Evolutionary conservation across 768 basidiomycete species (phyloP).

Genomic region (Suillus brevipes): DNA sequence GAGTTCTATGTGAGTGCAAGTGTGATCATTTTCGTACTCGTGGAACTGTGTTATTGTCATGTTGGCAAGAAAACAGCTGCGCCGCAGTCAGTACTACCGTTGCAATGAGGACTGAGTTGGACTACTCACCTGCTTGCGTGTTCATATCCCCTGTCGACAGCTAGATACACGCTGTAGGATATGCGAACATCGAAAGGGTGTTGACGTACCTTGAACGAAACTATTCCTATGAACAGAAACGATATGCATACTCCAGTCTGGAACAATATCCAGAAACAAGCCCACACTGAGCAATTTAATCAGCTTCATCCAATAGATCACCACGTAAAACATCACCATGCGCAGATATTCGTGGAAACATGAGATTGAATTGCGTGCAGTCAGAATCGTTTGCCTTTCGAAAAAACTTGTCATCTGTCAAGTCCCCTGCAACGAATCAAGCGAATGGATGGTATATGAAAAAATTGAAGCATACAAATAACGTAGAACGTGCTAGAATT

Average conservation of each 20-base stretch:
- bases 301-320: constrained; percentile 1
- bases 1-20: constrained; percentile 2
- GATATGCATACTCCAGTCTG: constrained; percentile 71
- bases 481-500: constrained; percentile 75
- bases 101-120: background rate
- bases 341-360: constrained; percentile 71
- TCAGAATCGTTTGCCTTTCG: constrained; percentile 94
- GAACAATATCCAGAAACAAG: constrained; percentile 81
- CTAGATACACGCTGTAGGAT: constrained; percentile 23
- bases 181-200: background rate
- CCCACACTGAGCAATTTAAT: constrained; percentile 63
- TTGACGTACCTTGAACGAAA: constrained; percentile 69
- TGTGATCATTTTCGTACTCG: background rate
- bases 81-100: constrained; percentile 12
- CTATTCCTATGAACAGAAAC: constrained; percentile 80
- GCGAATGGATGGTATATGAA: constrained; percentile 5
- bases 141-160: constrained; percentile 46
- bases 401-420: constrained; percentile 92
- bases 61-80: constrained; percentile 67
- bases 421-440: constrained; percentile 65
- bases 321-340: constrained; percentile 52
- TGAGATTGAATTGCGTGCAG: constrained; percentile 80
- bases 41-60: constrained; percentile 27
- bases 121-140: constrained; percentile 64
- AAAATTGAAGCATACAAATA: constrained; percentile 57